Percentiles rank a stretch among this genome's conserved stretches.
Evolutionary conservation across 2,329 filamentous ascomycete species (phyloP).

Genomic region (Aspergillus versicolor): DNA sequence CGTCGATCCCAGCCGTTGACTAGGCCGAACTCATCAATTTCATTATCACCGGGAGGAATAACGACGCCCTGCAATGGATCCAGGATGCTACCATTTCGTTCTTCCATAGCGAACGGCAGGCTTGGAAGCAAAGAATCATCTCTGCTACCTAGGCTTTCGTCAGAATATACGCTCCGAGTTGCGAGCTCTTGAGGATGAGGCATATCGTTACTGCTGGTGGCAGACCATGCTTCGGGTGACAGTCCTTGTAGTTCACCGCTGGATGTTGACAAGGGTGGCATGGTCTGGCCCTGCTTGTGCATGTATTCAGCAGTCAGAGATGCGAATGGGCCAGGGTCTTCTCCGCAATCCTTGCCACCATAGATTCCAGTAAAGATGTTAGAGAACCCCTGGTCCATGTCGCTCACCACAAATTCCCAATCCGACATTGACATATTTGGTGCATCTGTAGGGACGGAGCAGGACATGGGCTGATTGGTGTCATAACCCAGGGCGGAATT

Average conservation of each 20-base stretch:
- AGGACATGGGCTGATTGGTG: conserved; percentile 33
- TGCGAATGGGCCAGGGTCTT: conserved; percentile 36
- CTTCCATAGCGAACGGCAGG: conserved; percentile 25
- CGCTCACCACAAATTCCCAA: conserved; percentile 79
- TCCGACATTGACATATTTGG: conserved; percentile 61
- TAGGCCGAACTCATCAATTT: conserved; percentile 33
- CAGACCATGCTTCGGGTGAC: conserved; percentile 40
- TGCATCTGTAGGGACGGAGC: conserved; percentile 44
- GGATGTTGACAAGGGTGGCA: conserved; percentile 19
- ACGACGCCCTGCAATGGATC: conserved; percentile 39
- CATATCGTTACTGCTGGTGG: conserved; percentile 40
- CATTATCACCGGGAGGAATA: conserved; percentile 35
- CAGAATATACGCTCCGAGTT: conserved; percentile 58
- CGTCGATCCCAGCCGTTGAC: conserved; percentile 32
- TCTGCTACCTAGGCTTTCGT: conserved; percentile 58
- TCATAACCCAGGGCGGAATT: conserved; percentile 44
- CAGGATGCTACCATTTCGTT: conserved; percentile 28
- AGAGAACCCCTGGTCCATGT: conserved; percentile 73
- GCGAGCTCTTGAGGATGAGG: conserved; percentile 26
- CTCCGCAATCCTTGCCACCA: conserved; percentile 41
- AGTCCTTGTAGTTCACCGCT: conserved; percentile 35
- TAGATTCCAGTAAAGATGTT: conserved; percentile 68
- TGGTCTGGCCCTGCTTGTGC: conserved; percentile 25
- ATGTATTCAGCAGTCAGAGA: conserved; percentile 33
- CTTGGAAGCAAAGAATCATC: conserved; percentile 42